These are phyloP conservation scores for Trichosporon sp. DNA, from an alignment of 1,284 basidiomycete genomes.

Conservation along the genomic window DNA sequence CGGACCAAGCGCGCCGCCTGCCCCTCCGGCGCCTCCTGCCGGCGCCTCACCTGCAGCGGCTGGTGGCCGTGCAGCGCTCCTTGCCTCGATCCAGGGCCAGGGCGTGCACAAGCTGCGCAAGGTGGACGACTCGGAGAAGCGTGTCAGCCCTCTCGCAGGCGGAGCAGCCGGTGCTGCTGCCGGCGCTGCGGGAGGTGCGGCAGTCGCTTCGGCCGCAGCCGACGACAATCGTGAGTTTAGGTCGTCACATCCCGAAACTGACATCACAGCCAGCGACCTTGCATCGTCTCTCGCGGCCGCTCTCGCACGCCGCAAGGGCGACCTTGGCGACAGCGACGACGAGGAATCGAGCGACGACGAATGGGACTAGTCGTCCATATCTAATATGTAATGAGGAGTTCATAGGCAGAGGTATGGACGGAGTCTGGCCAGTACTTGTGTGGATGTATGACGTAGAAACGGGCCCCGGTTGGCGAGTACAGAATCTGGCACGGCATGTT, in stretches of 20 bases:
- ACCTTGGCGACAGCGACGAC: constrained; percentile 81
- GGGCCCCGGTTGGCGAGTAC: background rate
- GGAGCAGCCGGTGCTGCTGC: constrained; percentile 51
- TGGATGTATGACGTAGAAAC: constrained; percentile 1
- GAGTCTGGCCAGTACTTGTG: background rate
- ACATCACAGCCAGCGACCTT: constrained; percentile 51
- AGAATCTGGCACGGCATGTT: background rate
- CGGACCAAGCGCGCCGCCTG: constrained; percentile 32
- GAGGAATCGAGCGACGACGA: constrained; percentile 85
- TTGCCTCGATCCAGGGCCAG: constrained; percentile 64
- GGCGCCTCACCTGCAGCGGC: constrained; percentile 9
- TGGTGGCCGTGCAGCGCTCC: constrained; percentile 56
- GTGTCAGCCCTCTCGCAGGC: constrained; percentile 48
- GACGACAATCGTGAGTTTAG: constrained; percentile 25
- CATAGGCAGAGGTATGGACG: background rate
- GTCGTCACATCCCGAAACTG: background rate
- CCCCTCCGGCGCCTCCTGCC: constrained; percentile 36
- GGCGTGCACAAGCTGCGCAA: constrained; percentile 69
- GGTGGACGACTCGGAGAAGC: constrained; percentile 44
- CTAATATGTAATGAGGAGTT: background rate
- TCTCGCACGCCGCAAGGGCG: constrained; percentile 72
- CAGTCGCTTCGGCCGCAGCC: constrained; percentile 24
- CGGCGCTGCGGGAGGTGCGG: constrained; percentile 47
- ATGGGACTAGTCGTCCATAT: constrained; percentile 59
- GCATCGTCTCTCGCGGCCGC: constrained; percentile 64